phyloP scores from a whole-genome alignment of 129 eudicot species.

The Saposhnikovia divaricata region DNA sequence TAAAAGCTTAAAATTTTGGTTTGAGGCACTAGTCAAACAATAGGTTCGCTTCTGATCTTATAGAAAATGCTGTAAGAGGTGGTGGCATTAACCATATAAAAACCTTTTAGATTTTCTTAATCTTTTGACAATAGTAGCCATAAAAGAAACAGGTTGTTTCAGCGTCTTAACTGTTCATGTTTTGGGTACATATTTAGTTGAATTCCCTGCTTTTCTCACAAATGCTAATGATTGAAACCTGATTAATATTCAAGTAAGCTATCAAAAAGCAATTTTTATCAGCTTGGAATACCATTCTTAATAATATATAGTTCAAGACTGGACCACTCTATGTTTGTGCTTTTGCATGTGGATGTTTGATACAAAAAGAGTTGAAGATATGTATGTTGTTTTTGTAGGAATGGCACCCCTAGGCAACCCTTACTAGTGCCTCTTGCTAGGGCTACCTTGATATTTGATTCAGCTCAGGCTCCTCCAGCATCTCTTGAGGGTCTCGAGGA shows the following conservation, averaged over 20 bases:
- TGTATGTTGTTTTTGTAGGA: slow-evolving; percentile 32
- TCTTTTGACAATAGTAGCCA: not conserved
- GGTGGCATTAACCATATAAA: not conserved
- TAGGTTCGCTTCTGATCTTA: no score
- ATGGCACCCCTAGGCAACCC: slow-evolving; percentile 98
- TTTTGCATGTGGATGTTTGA: not conserved
- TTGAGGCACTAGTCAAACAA: no score
- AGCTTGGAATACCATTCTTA: not conserved
- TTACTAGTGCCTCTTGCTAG: slow-evolving; percentile 90
- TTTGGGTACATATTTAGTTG: not conserved
- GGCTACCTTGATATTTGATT: slow-evolving; percentile 64
- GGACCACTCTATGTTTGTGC: not conserved
- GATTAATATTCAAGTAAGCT: not conserved
- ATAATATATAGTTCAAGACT: not conserved
- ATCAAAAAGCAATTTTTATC: not conserved
- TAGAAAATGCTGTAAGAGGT: not conserved
- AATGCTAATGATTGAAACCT: not conserved
- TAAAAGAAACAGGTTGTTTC: not conserved
- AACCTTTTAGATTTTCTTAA: not conserved
- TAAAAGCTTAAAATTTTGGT: no score
- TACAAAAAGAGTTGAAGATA: not conserved
- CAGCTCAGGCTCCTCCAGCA: slow-evolving; percentile 77
- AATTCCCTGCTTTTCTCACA: not conserved
- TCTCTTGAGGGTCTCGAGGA: slow-evolving; percentile 90
- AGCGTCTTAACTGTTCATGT: not conserved